Base-by-base conservation (phyloP, 768 basidiomycete species). In the Boletellus ananiceps region DNA sequence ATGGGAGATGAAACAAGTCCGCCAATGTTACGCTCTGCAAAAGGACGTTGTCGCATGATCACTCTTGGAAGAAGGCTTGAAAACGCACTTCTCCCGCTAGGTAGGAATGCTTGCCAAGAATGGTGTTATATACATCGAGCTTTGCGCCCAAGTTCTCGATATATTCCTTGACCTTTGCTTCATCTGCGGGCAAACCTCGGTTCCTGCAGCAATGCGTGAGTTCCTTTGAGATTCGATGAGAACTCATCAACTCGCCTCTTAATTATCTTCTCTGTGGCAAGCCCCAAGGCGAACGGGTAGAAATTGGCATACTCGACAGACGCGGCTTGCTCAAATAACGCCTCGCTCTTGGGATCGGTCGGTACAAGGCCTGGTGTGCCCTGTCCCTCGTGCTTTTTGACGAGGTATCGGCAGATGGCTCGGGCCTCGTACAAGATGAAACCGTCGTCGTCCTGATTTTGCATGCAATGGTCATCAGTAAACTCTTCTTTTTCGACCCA, bases 31-130 rank as follows among this genome's bases (percentile, higher is more conserved):
- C 3, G 25, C 57, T 63, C 78, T 79, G 40, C 25, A 29, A 2
- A 46, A 45, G 42, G 23, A 18, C 5, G 21, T 23, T 16, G 5
- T 45, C 19, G n/a, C 31, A 35, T 18, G 4, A n/a, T 19, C 33
- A 7, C 6, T n/a, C 11, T 18, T 11, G 12, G 4, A 1, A 27
- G 36, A 33, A 3, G 2, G 7, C 29, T 29, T 29, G 7, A 16
- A 3, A 32, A 65, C 73, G 45, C 51, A 78, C 81, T 53, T 80
- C 68, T n/a, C 83, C 83, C 23, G 77, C 77, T 6, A 82, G 62
- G 55, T 81, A 84, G 29, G 69, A 63, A 31, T 77, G 74, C 60
- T 78, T 82, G 16, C 66, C 61, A 14, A 84, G 69, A 34, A 85
- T 78, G 14, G 54, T 57, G 9, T 84, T 75, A 52, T 83, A 84